Evolutionary conservation across 2,329 filamentous ascomycete genomes (phyloP).

Genomic region (Pseudophaeomoniella oleicola): DNA sequence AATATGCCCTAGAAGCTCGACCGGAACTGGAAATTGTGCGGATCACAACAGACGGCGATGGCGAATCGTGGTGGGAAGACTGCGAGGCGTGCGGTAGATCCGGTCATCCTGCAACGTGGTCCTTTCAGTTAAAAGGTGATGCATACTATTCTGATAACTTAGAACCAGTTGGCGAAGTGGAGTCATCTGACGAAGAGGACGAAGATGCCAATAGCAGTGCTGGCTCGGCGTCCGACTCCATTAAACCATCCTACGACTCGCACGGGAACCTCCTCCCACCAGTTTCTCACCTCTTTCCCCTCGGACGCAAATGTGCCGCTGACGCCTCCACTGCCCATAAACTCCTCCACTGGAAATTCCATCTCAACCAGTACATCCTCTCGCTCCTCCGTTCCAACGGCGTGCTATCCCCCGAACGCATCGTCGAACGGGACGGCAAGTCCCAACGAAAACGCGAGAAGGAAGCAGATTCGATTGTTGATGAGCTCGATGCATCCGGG

Average conservation of each 20-base stretch:
- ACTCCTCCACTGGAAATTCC: conserved; percentile 61
- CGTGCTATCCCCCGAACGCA: conserved; percentile 40
- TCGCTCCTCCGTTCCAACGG: conserved; percentile 44
- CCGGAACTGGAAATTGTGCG: conserved; percentile 40
- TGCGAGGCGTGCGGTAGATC: conserved; percentile 60
- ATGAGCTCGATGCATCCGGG: conserved; percentile 45
- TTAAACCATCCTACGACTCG: conserved; percentile 24
- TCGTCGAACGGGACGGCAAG: conserved; percentile 46
- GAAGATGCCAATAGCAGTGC: too few relatives aligned
- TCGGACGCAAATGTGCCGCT: conserved; percentile 43
- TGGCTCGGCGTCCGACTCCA: too few relatives aligned
- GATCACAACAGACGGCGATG: conserved; percentile 4
- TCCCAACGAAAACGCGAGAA: conserved; percentile 43
- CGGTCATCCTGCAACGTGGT: conserved; percentile 51
- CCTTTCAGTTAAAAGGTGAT: conserved; percentile 48
- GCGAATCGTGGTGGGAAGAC: neutral
- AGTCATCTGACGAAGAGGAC: conserved; percentile 22
- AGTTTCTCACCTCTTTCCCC: conserved; percentile 32
- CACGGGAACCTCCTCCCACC: conserved; percentile 32
- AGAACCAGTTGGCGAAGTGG: conserved; percentile 40
- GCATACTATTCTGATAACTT: conserved; percentile 53
- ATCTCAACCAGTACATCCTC: conserved; percentile 58
- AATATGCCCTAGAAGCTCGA: conserved; percentile 48
- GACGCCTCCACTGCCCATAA: conserved; percentile 58
- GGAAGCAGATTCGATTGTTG: conserved; percentile 49